phyloP scores from a whole-genome alignment of 129 eudicot genomes.

The Glebionis coronaria region DNA sequence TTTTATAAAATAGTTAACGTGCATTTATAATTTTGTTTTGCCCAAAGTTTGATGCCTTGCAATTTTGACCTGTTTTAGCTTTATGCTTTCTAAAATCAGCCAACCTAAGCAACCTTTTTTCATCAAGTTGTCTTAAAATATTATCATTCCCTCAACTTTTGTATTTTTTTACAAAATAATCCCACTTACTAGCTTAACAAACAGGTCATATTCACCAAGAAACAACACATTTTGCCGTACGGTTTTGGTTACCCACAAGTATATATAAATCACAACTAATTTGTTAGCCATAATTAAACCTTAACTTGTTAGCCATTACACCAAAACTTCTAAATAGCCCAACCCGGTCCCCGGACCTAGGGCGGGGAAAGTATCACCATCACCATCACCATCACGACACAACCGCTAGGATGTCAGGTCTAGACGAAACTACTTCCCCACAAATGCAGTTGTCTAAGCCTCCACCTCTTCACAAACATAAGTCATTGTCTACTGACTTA shows the following conservation, averaged over 20 bases:
- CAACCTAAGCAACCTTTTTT: conserved; percentile 36
- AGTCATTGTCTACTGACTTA: conserved; percentile 26
- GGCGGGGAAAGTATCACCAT: conserved; percentile 4
- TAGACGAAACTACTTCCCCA: neutral
- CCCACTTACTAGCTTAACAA: conserved; percentile 15
- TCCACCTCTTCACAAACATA: conserved; percentile 26
- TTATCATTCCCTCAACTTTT: conserved; percentile 12
- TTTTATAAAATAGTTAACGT: conserved; percentile 24
- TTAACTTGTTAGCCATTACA: neutral
- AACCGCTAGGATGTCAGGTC: conserved; percentile 23
- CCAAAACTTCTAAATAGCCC: conserved; percentile 4
- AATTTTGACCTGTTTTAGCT: conserved; percentile 31
- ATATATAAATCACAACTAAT: conserved; percentile 16
- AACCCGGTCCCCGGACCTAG: conserved; percentile 28
- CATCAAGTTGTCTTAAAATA: conserved; percentile 14
- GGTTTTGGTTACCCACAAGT: conserved; percentile 17
- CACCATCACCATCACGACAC: too few relatives aligned
- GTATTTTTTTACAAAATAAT: neutral
- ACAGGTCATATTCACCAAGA: conserved; percentile 24
- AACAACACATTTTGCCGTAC: conserved; percentile 38
- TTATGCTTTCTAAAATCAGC: conserved; percentile 30
- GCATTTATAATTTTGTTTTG: conserved; percentile 20
- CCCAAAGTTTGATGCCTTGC: conserved; percentile 26
- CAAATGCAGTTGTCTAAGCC: conserved; percentile 23
- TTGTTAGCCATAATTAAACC: conserved; percentile 1